Conservation (phyloP, 768 basidiomycete genomes). For the Tulasnella sp. region DNA sequence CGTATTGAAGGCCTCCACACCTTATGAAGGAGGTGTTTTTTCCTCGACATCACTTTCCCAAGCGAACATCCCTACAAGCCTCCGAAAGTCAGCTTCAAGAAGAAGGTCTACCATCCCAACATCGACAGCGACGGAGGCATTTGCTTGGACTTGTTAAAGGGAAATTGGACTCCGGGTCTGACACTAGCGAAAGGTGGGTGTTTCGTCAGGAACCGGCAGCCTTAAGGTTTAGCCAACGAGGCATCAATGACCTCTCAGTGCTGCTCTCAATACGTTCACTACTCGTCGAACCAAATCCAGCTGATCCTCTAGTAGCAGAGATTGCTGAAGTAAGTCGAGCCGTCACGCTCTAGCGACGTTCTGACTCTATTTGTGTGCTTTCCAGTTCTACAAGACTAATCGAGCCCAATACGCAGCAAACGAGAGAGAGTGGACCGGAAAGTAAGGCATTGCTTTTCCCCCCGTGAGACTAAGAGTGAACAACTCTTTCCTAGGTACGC, state of each 20-base stretch:
- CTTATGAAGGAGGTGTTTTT: conserved; percentile 98
- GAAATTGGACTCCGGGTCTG: conserved; percentile 98
- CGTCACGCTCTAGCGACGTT: not conserved
- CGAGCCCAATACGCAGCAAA: conserved; percentile 95
- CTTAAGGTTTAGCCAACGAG: not conserved
- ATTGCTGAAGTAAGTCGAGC: conserved; percentile 73
- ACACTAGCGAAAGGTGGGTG: conserved; percentile 94
- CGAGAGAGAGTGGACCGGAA: conserved; percentile 99
- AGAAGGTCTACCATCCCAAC: conserved; percentile 99
- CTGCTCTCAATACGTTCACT: conserved; percentile 98
- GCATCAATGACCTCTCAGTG: conserved; percentile 53
- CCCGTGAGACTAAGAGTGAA: not conserved
- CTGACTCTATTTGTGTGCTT: not conserved
- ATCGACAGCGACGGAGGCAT: conserved; percentile 99
- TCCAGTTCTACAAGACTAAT: conserved; percentile 93
- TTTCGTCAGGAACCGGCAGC: not conserved
- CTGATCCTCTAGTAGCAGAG: conserved; percentile 97
- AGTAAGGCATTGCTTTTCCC: conserved; percentile 60
- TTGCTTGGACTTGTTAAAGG: conserved; percentile 96
- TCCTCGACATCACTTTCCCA: conserved; percentile 91
- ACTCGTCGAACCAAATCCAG: conserved; percentile 98
- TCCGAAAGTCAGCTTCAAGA: conserved; percentile 99
- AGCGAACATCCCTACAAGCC: conserved; percentile 99
- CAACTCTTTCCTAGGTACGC: conserved; percentile 6
- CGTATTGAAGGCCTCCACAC: conserved; percentile 79